Evolutionary conservation across 2,329 filamentous ascomycete genomes (phyloP), one percentile per base, ranked within the genome.

Genomic region (Xylaria sp.): DNA sequence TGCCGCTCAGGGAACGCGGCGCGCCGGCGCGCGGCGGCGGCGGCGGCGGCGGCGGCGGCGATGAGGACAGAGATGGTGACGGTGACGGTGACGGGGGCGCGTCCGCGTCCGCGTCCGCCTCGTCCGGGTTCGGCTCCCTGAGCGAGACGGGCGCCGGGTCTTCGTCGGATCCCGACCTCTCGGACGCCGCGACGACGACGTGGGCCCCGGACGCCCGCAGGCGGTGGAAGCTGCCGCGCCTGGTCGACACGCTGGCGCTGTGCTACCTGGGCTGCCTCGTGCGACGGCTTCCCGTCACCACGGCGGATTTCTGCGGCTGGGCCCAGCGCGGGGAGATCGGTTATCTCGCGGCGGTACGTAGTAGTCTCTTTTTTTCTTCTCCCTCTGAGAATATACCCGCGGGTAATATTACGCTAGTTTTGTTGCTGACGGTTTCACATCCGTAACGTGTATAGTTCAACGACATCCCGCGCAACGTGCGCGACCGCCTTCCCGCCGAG

Each of bases 231-330:
- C 64, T 84, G 63, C 92, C 92, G 1, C 84, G 76, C 47, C 74
- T 95, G 34, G 74, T 90, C 39, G 92, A 96, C 62, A 88, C 88
- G 0, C 72, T 97, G 48, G 86, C 80, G 1, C 70, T 96, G 9
- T 92, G 90, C 67, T 97, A 97, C 73, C 72, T 97, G 29, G 92
- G 85, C 1, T 85, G 85, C 37, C 66, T 94, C 42, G 76, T 96
- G 21, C 77, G 96, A 62, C 85, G 88, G 51, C 77, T 94, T 51
- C 91, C 92, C 0, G 78, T 90, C n/a, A 85, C 86, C 19, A 75
- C 93, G 7, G 87, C 85, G 9, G 90, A 95, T 60, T 72, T 97
- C 11, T 80, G 80, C 49, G 75, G 77, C 41, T 96, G 90, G 86
- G 84, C 83, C 16, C 82, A 80, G 44, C 76, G 76, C 52, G 86